These are phyloP conservation scores for Phyllosticta citribraziliensis DNA, from an alignment of 2,329 filamentous ascomycete species.

Conservation along the genomic window DNA sequence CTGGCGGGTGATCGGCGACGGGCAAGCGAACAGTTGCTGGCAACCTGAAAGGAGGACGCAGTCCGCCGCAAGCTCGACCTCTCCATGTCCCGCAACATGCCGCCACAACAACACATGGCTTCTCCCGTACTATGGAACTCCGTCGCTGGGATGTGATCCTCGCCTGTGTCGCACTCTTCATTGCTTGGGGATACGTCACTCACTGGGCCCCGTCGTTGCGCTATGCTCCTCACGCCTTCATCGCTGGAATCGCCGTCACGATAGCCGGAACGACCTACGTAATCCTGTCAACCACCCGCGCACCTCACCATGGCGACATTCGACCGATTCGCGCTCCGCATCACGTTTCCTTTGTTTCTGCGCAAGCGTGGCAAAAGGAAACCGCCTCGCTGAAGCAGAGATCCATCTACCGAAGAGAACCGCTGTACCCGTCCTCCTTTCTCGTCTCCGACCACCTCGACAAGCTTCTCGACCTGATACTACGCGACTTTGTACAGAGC, in stretches of 20 bases:
- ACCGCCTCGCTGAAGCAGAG: conserved; percentile 54
- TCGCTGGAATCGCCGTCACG: conserved; percentile 53
- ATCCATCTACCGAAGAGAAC: conserved; percentile 56
- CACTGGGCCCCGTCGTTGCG: conserved; percentile 75
- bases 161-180: conserved; percentile 59
- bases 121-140: conserved; percentile 51
- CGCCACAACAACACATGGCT: conserved; percentile 16
- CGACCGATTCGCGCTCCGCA: conserved; percentile 18
- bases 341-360: conserved; percentile 49
- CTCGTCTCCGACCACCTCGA: conserved; percentile 74
- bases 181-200: conserved; percentile 80
- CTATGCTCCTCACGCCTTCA: conserved; percentile 77
- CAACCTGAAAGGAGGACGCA: neutral
- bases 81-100: conserved; percentile 10
- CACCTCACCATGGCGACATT: conserved; percentile 22
- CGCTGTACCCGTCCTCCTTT: conserved; percentile 67
- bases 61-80: conserved; percentile 1
- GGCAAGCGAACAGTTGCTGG: neutral
- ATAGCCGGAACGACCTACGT: conserved; percentile 47
- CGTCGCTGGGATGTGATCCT: conserved; percentile 59
- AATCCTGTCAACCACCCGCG: conserved; percentile 50
- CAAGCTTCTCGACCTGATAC: conserved; percentile 62
- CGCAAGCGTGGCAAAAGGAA: conserved; percentile 60
- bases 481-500: conserved; percentile 73
- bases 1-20: neutral